Conservation (phyloP, 345 rosid species). For the Citrus reticulata region DNA sequence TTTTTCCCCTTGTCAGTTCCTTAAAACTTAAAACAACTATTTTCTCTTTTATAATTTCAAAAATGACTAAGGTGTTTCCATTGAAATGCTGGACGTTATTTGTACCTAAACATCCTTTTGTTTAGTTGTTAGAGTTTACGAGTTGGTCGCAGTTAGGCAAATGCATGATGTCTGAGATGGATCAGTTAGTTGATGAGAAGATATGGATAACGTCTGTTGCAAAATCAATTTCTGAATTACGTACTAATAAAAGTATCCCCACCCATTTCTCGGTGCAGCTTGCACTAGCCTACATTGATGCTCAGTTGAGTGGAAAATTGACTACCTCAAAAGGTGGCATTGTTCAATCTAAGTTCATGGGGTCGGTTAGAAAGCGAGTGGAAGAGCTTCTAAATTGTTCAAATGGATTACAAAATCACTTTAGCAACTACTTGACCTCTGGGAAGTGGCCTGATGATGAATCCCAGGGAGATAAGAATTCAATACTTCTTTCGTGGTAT, state of each 20-base stretch:
- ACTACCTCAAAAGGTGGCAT: constrained; percentile 57
- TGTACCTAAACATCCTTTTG: not conserved
- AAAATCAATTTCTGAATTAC: not conserved
- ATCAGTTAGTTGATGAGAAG: not conserved
- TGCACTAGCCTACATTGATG: constrained; percentile 74
- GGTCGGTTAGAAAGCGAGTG: constrained; percentile 61
- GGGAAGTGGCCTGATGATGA: constrained; percentile 61
- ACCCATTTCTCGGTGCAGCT: constrained; percentile 39
- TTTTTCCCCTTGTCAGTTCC: not conserved
- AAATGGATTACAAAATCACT: constrained; percentile 31
- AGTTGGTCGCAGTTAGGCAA: not conserved
- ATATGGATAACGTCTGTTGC: not conserved
- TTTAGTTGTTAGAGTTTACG: not conserved
- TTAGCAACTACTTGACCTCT: constrained; percentile 44
- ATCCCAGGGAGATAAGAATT: constrained; percentile 28
- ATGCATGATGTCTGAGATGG: too few relatives aligned
- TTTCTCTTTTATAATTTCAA: not conserved
- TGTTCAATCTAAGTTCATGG: constrained; percentile 64
- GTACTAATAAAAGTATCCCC: not conserved
- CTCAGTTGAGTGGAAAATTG: constrained; percentile 65
- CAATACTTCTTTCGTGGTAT: constrained; percentile 68
- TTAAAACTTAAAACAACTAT: not conserved
- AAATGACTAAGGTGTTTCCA: not conserved
- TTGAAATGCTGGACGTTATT: not conserved
- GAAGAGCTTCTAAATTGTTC: constrained; percentile 59